Base-by-base conservation (phyloP, 2,329 filamentous ascomycete genomes). In the Pseudocercospora eumusae region DNA sequence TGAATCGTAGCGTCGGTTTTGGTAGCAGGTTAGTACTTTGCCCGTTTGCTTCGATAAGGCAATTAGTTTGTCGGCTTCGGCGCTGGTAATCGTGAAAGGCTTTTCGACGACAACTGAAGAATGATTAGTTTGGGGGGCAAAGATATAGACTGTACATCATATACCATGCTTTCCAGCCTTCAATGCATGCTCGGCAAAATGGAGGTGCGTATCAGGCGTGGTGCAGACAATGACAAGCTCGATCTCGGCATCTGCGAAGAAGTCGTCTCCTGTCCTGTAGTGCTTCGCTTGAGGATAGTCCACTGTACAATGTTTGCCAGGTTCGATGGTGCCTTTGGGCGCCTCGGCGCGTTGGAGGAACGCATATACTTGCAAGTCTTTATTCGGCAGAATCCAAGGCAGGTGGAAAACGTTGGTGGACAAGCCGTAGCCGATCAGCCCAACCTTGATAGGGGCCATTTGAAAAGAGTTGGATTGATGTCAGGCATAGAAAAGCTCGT, bases 391-490 rank as follows among this genome's bases (percentile, higher is more conserved):
- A 65, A 84, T 82, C 65, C 81, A 84, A 0, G 82, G 82, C 2
- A 83, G 74, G 59, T 84, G 81, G 62, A 83, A 83, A 63, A 71
- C 77, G 64, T 79, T 81, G 15, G 80, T 72, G 0, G 81, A 77
- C 59, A 78, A 77, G 70, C 82, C 81, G 59, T 83, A 84, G 64
- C 82, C 82, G 33, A 83, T 71, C 49, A 83, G 68, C 40, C 81
- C 81, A 36, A 83, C 76, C 66, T 81, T 83, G 72, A 83, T 72
- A 23, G 72, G 66, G 20, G 66, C 62, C 69, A 69, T 69, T 3
- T 40, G 36, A 61, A 15, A 23, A 23, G 11, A n/a, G 45, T 27
- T 21, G 36, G 6, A 6, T 13, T 42, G 18, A 33, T 44, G 50
- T 31, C 8, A 11, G 36, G 15, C 36, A 18, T 15, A 40, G 36